Evolutionary conservation across 2,329 filamentous ascomycete species (phyloP).

Genomic region (Xylariales sp.): DNA sequence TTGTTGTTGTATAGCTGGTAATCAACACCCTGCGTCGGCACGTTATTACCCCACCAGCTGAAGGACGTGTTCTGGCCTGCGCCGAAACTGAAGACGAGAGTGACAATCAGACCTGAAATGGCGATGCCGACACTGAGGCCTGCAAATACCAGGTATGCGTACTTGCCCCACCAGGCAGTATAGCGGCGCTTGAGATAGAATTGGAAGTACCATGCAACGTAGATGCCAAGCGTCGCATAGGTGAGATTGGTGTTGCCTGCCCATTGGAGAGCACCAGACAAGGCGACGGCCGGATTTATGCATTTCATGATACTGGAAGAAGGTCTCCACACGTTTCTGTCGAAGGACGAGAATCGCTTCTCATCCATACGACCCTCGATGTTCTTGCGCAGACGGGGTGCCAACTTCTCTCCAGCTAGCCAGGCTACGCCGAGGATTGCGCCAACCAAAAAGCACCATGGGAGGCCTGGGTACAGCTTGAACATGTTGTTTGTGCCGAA

Average conservation of each 20-base stretch:
- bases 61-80: slow-evolving; percentile 11
- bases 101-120: slow-evolving; percentile 7
- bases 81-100: slow-evolving; percentile 17
- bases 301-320: slow-evolving; percentile 10
- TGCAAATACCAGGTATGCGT: slow-evolving; percentile 22
- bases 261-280: slow-evolving; percentile 25
- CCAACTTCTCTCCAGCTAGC: slow-evolving; percentile 21
- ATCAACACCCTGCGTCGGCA: slow-evolving; percentile 6
- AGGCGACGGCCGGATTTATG: slow-evolving; percentile 19
- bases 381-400: slow-evolving; percentile 14
- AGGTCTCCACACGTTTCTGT: slow-evolving; percentile 20
- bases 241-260: slow-evolving; percentile 24
- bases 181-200: slow-evolving; percentile 23
- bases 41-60: slow-evolving; percentile 9
- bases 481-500: slow-evolving; percentile 8
- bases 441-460: slow-evolving; percentile 31
- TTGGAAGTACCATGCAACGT: slow-evolving; percentile 23
- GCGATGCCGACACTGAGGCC: slow-evolving; percentile 19
- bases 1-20: slow-evolving; percentile 13
- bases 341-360: slow-evolving; percentile 15
- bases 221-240: slow-evolving; percentile 25
- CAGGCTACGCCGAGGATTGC: slow-evolving; percentile 24
- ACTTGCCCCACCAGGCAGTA: slow-evolving; percentile 18
- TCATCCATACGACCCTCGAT: slow-evolving; percentile 13
- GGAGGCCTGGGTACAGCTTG: slow-evolving; percentile 24